Percentiles rank a stretch among this genome's conserved stretches.
phyloP scores from a whole-genome alignment of 352 stramenopile genomes.

The Phytophthora lateralis region DNA sequence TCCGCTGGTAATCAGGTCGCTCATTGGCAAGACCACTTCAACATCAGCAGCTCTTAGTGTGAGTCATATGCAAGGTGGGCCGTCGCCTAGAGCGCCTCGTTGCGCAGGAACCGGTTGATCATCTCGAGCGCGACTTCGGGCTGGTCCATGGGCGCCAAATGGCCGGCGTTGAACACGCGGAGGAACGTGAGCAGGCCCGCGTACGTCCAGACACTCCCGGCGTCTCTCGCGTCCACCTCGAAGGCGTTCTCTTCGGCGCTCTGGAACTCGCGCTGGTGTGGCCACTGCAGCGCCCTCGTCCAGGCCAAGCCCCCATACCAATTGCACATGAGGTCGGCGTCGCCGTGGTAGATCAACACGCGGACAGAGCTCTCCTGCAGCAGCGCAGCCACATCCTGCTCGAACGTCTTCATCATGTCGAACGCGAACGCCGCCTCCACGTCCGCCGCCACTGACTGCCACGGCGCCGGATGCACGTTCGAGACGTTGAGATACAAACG shows the following conservation, averaged over 20 bases:
- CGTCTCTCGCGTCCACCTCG: constrained; percentile 11
- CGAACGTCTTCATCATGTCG: constrained; percentile 94
- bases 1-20: constrained; percentile 16
- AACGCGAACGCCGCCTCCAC: constrained; percentile 34
- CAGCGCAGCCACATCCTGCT: constrained; percentile 85
- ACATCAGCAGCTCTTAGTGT: not conserved
- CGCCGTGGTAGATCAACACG: constrained; percentile 96
- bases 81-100: constrained; percentile 16
- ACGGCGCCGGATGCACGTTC: constrained; percentile 46
- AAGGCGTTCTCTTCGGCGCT: constrained; percentile 27
- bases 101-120: constrained; percentile 63
- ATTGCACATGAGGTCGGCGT: constrained; percentile 97
- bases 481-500: constrained; percentile 36
- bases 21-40: constrained; percentile 8
- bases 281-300: constrained; percentile 92
- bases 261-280: constrained; percentile 85
- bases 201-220: constrained; percentile 25
- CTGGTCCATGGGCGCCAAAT: constrained; percentile 61
- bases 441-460: constrained; percentile 43
- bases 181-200: constrained; percentile 46
- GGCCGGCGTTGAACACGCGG: constrained; percentile 54
- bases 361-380: constrained; percentile 57
- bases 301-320: constrained; percentile 95
- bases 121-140: constrained; percentile 51
- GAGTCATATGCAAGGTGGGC: not conserved